Evolutionary conservation across 2,329 filamentous ascomycete genomes (phyloP).

Genomic region (Trichoderma pleuroti): DNA sequence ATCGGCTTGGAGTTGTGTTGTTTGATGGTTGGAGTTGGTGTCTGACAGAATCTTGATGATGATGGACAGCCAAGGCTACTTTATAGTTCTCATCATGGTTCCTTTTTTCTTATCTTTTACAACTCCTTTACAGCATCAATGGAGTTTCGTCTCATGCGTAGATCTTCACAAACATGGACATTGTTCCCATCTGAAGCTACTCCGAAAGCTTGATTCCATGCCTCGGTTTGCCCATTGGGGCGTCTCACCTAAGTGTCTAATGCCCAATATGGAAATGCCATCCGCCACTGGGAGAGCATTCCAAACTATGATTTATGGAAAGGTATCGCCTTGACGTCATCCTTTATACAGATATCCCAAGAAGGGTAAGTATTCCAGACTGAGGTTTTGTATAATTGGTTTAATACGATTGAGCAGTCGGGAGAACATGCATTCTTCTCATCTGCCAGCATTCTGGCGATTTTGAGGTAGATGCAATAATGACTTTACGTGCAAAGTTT

Average conservation of each 20-base stretch:
- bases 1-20: background rate
- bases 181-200: background rate
- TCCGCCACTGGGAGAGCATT: background rate
- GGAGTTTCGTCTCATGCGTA: background rate
- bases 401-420: background rate
- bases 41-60: background rate
- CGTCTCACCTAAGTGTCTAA: background rate
- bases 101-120: background rate
- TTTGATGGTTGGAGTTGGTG: background rate
- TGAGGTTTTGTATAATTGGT: too few relatives aligned
- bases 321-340: background rate
- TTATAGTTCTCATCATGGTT: background rate
- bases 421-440: background rate
- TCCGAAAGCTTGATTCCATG: background rate
- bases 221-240: background rate
- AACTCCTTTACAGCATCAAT: background rate
- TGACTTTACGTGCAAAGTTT: background rate
- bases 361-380: background rate
- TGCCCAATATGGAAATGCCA: background rate
- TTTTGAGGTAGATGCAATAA: background rate
- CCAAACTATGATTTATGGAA: background rate
- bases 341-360: background rate
- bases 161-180: background rate
- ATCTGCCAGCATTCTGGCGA: background rate
- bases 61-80: background rate